These are phyloP conservation scores for Penicillium pulvis DNA, from an alignment of 495 filamentous ascomycete species.

Conservation along the genomic window DNA sequence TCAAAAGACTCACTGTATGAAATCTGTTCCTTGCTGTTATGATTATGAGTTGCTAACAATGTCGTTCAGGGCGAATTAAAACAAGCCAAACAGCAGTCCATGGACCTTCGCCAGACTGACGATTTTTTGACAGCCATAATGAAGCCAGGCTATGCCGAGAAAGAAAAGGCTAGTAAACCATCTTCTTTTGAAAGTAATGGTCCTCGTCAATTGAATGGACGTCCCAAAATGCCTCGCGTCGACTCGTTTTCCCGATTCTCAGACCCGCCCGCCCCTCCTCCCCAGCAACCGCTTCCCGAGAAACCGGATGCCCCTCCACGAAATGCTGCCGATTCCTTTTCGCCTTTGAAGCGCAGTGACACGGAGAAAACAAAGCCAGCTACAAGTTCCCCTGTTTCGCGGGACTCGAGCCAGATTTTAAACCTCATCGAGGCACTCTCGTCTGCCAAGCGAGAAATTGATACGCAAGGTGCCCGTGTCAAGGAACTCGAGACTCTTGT, in stretches of 20 bases:
- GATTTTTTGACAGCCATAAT: conserved; percentile 78
- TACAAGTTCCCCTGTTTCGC: conserved; percentile 62
- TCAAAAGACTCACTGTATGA: conserved; percentile 89
- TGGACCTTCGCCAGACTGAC: conserved; percentile 78
- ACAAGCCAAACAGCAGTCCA: conserved; percentile 80
- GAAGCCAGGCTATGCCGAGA: conserved; percentile 65
- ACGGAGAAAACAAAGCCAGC: conserved; percentile 70
- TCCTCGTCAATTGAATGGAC: conserved; percentile 46
- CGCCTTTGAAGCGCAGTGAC: conserved; percentile 67
- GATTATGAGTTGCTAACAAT: conserved; percentile 13
- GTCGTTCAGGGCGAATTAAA: conserved; percentile 75
- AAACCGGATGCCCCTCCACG: conserved; percentile 73
- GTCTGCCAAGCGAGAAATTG: conserved; percentile 76
- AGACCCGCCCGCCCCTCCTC: conserved; percentile 87
- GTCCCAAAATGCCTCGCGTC: conserved; percentile 59
- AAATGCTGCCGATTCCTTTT: conserved; percentile 43
- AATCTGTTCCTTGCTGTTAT: not conserved
- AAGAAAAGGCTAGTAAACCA: conserved; percentile 53
- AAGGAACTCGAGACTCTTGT: conserved; percentile 80
- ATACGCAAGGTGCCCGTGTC: conserved; percentile 73
- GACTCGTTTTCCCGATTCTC: conserved; percentile 67
- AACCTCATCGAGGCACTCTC: conserved; percentile 80
- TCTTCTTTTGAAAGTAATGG: conserved; percentile 39
- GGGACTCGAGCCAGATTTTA: conserved; percentile 72
- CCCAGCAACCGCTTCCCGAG: conserved; percentile 86